These are phyloP conservation scores for Tetraselmis chui DNA, from an alignment of 139 green algal species.

Conservation along the genomic window DNA sequence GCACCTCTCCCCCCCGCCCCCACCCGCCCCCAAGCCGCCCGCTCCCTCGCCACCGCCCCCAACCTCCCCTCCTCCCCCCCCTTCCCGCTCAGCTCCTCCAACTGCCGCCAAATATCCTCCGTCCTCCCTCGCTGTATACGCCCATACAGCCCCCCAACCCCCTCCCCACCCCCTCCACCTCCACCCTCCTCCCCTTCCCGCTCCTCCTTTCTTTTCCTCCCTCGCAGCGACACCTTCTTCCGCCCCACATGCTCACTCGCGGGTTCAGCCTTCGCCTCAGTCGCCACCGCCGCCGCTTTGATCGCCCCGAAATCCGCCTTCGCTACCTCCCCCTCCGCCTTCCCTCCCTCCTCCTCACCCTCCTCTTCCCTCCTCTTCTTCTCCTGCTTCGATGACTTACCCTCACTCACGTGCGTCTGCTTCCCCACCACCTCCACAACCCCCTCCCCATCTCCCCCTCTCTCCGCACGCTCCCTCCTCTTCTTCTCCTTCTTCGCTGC, in stretches of 20 bases:
- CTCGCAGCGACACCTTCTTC: not conserved
- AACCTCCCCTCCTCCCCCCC: not conserved
- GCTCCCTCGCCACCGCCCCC: not conserved
- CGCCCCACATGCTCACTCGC: not conserved
- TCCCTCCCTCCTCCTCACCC: not conserved
- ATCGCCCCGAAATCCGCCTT: not conserved
- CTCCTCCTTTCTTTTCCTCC: not conserved
- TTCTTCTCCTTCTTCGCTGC: not conserved
- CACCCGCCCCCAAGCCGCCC: not conserved
- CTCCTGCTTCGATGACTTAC: slow-evolving; percentile 1
- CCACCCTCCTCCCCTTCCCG: too few relatives aligned
- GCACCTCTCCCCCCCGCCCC: too few relatives aligned
- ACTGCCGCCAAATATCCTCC: not conserved
- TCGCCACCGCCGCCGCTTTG: not conserved
- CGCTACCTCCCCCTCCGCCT: not conserved
- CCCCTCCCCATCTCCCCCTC: not conserved
- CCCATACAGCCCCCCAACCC: not conserved
- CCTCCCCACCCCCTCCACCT: too few relatives aligned
- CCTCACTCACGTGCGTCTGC: slow-evolving; percentile 1
- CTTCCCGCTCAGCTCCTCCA: not conserved
- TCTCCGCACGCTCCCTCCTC: not conserved
- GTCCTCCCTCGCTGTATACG: not conserved
- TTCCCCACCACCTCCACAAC: not conserved
- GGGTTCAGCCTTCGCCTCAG: too few relatives aligned
- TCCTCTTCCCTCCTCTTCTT: not conserved